Conservation (phyloP, 208 protist genomes). For the Wallacemonas collosoma region DNA sequence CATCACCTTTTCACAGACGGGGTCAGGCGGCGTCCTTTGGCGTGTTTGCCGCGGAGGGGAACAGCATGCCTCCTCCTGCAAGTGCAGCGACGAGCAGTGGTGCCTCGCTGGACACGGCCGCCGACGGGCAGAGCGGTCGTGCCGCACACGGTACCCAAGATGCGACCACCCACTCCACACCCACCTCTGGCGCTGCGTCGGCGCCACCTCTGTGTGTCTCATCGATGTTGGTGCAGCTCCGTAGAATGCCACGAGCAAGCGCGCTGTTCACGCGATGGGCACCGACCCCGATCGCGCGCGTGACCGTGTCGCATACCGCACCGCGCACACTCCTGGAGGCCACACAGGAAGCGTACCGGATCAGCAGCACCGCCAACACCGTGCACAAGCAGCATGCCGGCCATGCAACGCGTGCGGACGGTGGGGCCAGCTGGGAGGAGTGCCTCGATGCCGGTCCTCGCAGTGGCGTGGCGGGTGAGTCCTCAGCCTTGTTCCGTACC, state of each 20-base stretch:
- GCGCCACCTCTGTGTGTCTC: constrained; percentile 1
- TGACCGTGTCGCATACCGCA: constrained; percentile 4
- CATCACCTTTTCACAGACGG: not conserved
- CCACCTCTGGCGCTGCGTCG: not conserved
- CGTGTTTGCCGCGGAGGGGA: too few relatives aligned
- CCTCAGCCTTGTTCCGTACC: not conserved
- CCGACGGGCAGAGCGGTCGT: not conserved
- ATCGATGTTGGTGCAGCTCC: constrained; percentile 7
- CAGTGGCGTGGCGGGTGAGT: not conserved
- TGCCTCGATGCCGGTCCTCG: too few relatives aligned
- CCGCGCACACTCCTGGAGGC: constrained; percentile 9
- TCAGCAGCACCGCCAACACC: not conserved
- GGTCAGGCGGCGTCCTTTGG: not conserved
- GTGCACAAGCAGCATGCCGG: too few relatives aligned
- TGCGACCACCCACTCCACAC: not conserved
- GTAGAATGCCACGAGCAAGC: constrained; percentile 6
- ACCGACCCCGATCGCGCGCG: constrained; percentile 1
- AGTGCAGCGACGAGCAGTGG: not conserved
- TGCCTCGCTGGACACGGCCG: constrained; percentile 2
- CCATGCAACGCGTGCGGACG: too few relatives aligned
- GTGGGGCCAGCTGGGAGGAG: too few relatives aligned
- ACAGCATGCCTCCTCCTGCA: too few relatives aligned
- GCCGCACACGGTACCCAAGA: not conserved
- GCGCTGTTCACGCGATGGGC: constrained; percentile 13
- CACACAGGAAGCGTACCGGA: not conserved